Base-by-base conservation (phyloP, 2,329 filamentous ascomycete species). In the Hymenoscyphus occultus region DNA sequence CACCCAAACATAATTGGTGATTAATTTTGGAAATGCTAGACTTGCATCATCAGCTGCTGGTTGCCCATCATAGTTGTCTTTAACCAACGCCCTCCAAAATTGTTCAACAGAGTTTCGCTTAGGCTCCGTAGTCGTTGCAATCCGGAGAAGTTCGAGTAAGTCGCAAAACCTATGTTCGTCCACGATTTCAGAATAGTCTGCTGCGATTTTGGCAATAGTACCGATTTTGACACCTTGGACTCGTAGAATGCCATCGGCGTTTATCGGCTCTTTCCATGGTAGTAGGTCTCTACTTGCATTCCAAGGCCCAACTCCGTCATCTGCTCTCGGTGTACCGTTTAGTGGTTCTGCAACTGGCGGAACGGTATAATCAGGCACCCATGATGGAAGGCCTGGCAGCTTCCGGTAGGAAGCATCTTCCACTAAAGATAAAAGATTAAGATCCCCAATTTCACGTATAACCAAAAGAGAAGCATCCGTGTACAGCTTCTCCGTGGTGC, bases 391-490 rank as follows among this genome's bases (percentile, higher is more conserved):
- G 9, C 48, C 62, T 16, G 58, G 22, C 14, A 16, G 31, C 39
- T 54, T 39, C 7, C 61, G 40, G 12, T 56, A 45, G 2, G 42
- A 51, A 13, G 9, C 14, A 56, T 69, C 66, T 42, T 69, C 67
- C 5, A 69, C 67, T 1, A 66, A 57, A 10, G 67, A 69, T 28
- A 69, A 64, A 22, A 66, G 59, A 16, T 69, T 69, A 19, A 69
- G 45, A 42, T 69, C 65, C 19, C 56, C 54, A 5, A 59, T 66
- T 40, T 69, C 67, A 2, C 39, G 45, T 5, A 69, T 64, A 0
- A 60, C 48, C 13, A 64, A 62, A 39, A 63, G 57, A 2, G 62
- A 48, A 0, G 65, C 67, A 56, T 58, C 61, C 1, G 67, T 66
- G 60, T 65, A 69, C 1, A 65, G 63, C 13, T 51, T 7, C 19